A percentile compares a stretch with the other conserved stretches of the same genome.
Conservation (phyloP, 495 filamentous ascomycete species). For the Penicillium verhagenii region DNA sequence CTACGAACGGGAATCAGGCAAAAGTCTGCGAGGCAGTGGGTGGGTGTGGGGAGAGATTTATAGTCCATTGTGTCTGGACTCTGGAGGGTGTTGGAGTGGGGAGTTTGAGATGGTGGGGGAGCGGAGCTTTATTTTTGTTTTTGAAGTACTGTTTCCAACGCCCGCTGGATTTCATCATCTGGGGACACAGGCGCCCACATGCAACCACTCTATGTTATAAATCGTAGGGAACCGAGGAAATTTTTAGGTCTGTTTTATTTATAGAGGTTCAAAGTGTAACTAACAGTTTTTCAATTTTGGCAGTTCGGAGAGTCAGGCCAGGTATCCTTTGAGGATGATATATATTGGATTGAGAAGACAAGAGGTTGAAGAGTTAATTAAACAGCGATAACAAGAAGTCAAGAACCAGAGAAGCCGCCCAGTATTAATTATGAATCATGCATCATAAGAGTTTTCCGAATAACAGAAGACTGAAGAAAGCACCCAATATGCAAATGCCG, state of each 20-base stretch:
- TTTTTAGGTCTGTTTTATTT: too few species aligned
- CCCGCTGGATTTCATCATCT: too few species aligned
- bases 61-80: slow-evolving; percentile 7
- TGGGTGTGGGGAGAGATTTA: slow-evolving; percentile 57
- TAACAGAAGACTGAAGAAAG: not conserved
- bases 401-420: not conserved
- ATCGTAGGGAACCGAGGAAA: too few species aligned
- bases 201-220: too few species aligned
- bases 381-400: not conserved
- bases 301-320: not conserved
- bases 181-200: too few species aligned
- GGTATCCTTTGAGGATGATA: not conserved
- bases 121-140: not conserved
- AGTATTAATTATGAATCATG: not conserved
- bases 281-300: too few species aligned
- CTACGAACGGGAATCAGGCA: slow-evolving; percentile 71
- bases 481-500: not conserved
- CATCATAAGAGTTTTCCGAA: not conserved
- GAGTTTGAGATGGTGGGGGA: not conserved
- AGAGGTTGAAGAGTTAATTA: not conserved
- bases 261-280: not conserved
- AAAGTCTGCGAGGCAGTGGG: slow-evolving; percentile 72
- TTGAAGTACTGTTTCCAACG: not conserved
- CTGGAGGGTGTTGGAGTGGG: not conserved
- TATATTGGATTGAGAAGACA: not conserved